Evolutionary conservation across 1,284 basidiomycete genomes (phyloP), one percentile per base, ranked within the genome.

Genomic region (Apiotrichum siamense): DNA sequence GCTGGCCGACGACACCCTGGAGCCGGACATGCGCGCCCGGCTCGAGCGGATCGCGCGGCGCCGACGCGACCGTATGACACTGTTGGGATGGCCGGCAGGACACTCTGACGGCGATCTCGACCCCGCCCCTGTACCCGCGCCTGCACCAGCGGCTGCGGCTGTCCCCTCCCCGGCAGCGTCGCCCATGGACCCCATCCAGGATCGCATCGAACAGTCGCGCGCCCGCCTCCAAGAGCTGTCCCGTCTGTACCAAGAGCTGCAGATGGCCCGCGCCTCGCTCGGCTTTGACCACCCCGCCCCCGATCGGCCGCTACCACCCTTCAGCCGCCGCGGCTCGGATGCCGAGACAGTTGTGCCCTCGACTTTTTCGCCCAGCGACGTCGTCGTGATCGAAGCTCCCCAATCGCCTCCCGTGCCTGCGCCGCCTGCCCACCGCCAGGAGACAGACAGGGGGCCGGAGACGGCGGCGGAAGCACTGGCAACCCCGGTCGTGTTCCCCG

Each of bases 321-420:
- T 23, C 25, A 27, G 32, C 47, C 36, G 36, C 36, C 29, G 48
- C 23, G 27, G 41, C n/a, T 24, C 48, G 15, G 55, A 52, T 33
- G 39, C 48, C 15, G 54, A 51, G 21, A 53, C 50, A 3, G 47
- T 52, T 23, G 50, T 52, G 9, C 50, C 50, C 4, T 15, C 35
- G 5, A 46, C 46, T 23, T 50, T 45, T 20, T 26, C 33, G 10
- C 24, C 21, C 12, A 3, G 17, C 12, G 45, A 47, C 17, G 20
- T 35, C 10, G 31, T 26, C 13, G 25, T n/a, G 7, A n/a, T 44
- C 11, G 29, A 43, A 31, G 18, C 9, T 4, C 21, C 33, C 18
- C 21, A 7, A 7, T 27, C 43, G 13, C 43, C 43, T 3, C 43
- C 43, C 3, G 25, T 44, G 4, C 43, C 43, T 12, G 21, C 43